A percentile compares a stretch with the other conserved stretches of the same genome.
Evolutionary conservation across 176 grass and related monocot genomes (phyloP).

Genomic region (Otatea glauca): DNA sequence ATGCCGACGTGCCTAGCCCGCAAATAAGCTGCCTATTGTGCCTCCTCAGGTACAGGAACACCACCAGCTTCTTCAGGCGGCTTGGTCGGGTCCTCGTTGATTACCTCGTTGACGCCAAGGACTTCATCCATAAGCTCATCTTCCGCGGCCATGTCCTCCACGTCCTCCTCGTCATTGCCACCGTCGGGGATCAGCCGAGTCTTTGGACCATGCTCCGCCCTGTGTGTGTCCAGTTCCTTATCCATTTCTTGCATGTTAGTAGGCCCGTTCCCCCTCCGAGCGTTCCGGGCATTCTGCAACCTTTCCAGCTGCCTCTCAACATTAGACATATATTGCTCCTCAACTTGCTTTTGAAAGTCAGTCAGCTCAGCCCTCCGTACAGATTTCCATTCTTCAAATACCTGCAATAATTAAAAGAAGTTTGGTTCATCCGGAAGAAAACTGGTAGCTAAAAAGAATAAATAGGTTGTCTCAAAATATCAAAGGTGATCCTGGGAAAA

Average conservation of each 20-base stretch:
- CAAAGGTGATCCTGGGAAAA: neutral
- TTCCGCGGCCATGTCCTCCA: constrained; percentile 75
- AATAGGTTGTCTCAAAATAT: neutral
- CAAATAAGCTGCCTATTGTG: constrained; percentile 38
- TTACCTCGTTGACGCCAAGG: constrained; percentile 59
- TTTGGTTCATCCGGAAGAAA: constrained; percentile 20
- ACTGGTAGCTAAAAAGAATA: neutral
- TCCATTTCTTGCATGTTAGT: constrained; percentile 94
- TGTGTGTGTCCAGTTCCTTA: constrained; percentile 88
- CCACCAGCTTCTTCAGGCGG: constrained; percentile 48
- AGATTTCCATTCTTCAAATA: constrained; percentile 83
- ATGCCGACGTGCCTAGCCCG: constrained; percentile 1
- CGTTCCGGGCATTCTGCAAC: constrained; percentile 78
- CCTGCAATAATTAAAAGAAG: constrained; percentile 46
- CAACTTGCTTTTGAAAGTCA: constrained; percentile 78
- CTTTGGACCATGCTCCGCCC: constrained; percentile 88
- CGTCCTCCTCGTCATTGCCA: constrained; percentile 73
- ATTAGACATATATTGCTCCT: constrained; percentile 83
- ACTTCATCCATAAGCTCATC: constrained; percentile 95
- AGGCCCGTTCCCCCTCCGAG: constrained; percentile 51
- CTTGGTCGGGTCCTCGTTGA: constrained; percentile 57
- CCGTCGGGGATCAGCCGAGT: constrained; percentile 63
- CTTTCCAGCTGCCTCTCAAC: constrained; percentile 82
- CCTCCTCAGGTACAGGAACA: constrained; percentile 29
- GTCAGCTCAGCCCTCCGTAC: constrained; percentile 69